Conservation (phyloP, 2,329 filamentous ascomycete species). For the Aspergillus pseudoglaucus region DNA sequence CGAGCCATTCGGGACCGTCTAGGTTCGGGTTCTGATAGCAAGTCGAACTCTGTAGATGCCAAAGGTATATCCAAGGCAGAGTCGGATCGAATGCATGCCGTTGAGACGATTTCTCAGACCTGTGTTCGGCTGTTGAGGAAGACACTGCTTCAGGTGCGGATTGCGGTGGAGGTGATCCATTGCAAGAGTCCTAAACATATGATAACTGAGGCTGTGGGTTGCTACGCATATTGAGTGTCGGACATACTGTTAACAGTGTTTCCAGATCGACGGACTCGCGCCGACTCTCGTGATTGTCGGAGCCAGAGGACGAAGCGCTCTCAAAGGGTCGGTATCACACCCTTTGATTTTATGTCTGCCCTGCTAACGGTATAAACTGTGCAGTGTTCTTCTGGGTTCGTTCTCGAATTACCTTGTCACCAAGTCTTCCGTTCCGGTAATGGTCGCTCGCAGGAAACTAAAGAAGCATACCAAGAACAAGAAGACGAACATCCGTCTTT, state of each 20-base stretch:
- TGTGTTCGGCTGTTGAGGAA: slow-evolving; percentile 83
- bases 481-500: slow-evolving; percentile 62
- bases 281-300: slow-evolving; percentile 91
- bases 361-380: background rate
- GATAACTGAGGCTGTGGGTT: slow-evolving; percentile 76
- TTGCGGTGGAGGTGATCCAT: slow-evolving; percentile 93
- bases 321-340: slow-evolving; percentile 68
- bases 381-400: slow-evolving; percentile 83
- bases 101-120: slow-evolving; percentile 76
- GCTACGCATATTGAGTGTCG: background rate
- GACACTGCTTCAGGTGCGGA: slow-evolving; percentile 83
- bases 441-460: slow-evolving; percentile 90
- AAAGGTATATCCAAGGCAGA: slow-evolving; percentile 58
- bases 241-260: slow-evolving; percentile 5
- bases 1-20: slow-evolving; percentile 27
- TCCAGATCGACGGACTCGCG: slow-evolving; percentile 77
- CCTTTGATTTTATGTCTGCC: background rate
- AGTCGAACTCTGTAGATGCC: slow-evolving; percentile 40
- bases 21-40: slow-evolving; percentile 33
- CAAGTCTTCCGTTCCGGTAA: slow-evolving; percentile 93
- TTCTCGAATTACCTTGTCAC: slow-evolving; percentile 97
- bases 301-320: slow-evolving; percentile 78
- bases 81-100: slow-evolving; percentile 70
- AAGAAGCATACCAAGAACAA: slow-evolving; percentile 80
- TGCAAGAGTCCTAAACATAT: slow-evolving; percentile 97